Percentiles rank a stretch among this genome's conserved stretches.
These are phyloP conservation scores for Pythium brachiatum DNA, from an alignment of 352 stramenopile genomes.

Conservation along the genomic window DNA sequence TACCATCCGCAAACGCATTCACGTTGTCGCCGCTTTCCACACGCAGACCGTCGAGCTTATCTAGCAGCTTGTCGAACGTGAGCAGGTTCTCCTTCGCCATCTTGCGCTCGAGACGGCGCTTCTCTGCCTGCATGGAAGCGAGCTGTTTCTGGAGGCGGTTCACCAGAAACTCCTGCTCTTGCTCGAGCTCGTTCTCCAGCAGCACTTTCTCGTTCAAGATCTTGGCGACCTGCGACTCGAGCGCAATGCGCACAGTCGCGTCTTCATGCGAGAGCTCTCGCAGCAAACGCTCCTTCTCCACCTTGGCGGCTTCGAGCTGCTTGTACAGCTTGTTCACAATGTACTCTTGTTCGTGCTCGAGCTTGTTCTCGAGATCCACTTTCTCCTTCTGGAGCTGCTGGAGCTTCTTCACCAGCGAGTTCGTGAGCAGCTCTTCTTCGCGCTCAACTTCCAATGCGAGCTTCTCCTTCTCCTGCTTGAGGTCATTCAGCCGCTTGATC, in stretches of 20 bases:
- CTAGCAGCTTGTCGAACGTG: conserved; percentile 64
- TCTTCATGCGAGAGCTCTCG: conserved; percentile 69
- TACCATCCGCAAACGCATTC: conserved; percentile 58
- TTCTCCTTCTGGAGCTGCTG: conserved; percentile 86
- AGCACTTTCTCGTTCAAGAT: conserved; percentile 84
- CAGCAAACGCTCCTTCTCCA: conserved; percentile 69
- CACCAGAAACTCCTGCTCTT: conserved; percentile 87
- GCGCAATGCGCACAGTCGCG: conserved; percentile 52
- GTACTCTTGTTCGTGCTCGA: conserved; percentile 91
- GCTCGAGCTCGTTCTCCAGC: conserved; percentile 84
- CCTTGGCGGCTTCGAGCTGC: conserved; percentile 67
- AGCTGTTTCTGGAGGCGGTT: conserved; percentile 86
- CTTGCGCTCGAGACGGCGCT: conserved; percentile 70
- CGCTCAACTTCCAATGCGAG: conserved; percentile 86
- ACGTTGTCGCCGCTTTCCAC: conserved; percentile 56
- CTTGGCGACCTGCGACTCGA: conserved; percentile 79
- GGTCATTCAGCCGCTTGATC: conserved; percentile 72
- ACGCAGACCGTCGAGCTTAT: conserved; percentile 59
- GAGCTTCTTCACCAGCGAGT: conserved; percentile 89
- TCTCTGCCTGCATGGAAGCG: conserved; percentile 58
- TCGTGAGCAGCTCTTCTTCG: conserved; percentile 90
- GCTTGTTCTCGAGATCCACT: conserved; percentile 90
- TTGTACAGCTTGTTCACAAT: conserved; percentile 91
- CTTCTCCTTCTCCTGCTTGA: conserved; percentile 88
- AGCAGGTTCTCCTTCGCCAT: conserved; percentile 69